Conservation (phyloP, 768 basidiomycete species). For the Amanita pseudoporphyria region DNA sequence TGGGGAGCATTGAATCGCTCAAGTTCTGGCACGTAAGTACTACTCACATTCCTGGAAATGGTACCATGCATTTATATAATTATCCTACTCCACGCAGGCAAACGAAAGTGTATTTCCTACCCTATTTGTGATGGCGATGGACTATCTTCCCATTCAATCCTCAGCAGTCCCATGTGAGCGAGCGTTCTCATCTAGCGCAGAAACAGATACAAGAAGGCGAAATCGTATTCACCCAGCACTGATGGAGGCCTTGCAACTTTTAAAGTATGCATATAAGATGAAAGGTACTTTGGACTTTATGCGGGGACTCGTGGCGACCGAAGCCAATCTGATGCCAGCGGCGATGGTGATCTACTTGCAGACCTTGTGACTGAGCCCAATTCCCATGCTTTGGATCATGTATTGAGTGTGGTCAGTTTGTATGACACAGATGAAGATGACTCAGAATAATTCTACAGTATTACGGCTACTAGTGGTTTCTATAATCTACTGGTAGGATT, state of each 20-base stretch:
- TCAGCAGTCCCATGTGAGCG: constrained; percentile 9
- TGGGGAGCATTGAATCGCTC: too few relatives aligned
- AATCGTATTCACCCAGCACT: constrained; percentile 5
- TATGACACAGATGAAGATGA: background rate
- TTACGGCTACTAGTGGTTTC: too few relatives aligned
- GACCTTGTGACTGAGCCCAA: too few relatives aligned
- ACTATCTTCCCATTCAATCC: constrained; percentile 7
- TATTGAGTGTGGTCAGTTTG: background rate
- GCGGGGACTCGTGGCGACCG: background rate
- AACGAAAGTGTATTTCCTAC: constrained; percentile 6
- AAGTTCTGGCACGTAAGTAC: constrained; percentile 2
- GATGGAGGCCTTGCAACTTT: constrained; percentile 8
- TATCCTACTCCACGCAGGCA: background rate
- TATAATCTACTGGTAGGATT: too few relatives aligned
- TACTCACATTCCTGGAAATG: background rate
- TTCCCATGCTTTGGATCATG: background rate
- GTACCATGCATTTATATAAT: too few relatives aligned
- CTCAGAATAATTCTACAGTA: too few relatives aligned
- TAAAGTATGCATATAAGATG: constrained; percentile 4
- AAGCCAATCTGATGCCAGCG: background rate
- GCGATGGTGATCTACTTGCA: background rate
- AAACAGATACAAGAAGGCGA: too few relatives aligned
- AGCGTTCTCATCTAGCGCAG: too few relatives aligned
- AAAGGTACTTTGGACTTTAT: too few relatives aligned
- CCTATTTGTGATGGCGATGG: constrained; percentile 7